A percentile compares a stretch with the other conserved stretches of the same genome.
These are phyloP conservation scores for Lumnitzera littorea DNA, from an alignment of 345 rosid genomes.

Conservation along the genomic window DNA sequence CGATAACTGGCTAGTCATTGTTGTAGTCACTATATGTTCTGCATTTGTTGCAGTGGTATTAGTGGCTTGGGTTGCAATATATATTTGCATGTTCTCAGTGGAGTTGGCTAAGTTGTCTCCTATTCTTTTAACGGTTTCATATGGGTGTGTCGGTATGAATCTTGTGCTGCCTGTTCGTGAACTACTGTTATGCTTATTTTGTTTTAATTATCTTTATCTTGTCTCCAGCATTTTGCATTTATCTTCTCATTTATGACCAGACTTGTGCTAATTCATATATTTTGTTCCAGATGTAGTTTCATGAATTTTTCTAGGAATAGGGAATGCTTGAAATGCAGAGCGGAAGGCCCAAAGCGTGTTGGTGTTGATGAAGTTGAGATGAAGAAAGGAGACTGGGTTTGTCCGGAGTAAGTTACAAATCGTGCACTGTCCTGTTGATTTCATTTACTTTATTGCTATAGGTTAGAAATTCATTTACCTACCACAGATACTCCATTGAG, in stretches of 20 bases:
- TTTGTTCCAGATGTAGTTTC: slow-evolving; percentile 47
- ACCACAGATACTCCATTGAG: no score
- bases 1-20: no score
- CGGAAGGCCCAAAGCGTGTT: slow-evolving; percentile 46
- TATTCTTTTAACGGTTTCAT: no score
- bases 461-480: no score
- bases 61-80: no score
- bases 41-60: no score
- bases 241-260: background rate
- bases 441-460: background rate
- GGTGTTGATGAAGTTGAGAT: slow-evolving; percentile 32
- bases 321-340: slow-evolving; percentile 55
- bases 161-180: no score
- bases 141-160: no score
- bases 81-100: no score
- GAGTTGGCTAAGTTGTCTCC: no score
- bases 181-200: no score
- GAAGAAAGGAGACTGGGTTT: slow-evolving; percentile 87
- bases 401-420: slow-evolving; percentile 40
- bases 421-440: background rate
- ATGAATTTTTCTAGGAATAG: slow-evolving; percentile 58
- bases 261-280: slow-evolving; percentile 4
- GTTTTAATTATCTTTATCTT: background rate
- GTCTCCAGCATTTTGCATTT: background rate
- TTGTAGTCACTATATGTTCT: no score